Evolutionary conservation across 768 basidiomycete species (phyloP), one percentile per base, ranked within the genome.

Genomic region (Amanita thiersii): DNA sequence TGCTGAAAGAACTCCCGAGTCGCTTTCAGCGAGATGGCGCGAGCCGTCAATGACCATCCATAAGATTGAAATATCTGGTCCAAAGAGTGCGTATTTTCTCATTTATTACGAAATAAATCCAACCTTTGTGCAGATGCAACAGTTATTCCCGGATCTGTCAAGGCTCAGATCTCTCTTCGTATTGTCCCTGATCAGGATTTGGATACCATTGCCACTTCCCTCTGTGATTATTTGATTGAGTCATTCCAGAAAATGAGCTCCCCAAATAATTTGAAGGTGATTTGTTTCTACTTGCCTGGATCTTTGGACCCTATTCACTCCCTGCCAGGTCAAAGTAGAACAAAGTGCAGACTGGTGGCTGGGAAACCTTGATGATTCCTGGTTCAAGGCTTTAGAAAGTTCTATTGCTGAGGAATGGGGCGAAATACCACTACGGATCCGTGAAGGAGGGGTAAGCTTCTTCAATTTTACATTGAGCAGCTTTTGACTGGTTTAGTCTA

Each of bases 261-360:
- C 1, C 75, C 81, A 1, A 94, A 97, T 57, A 59, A 58, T 10
- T 64, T 98, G 17, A 64, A 80, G 50, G 92, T 91, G 44, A 23
- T 14, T 34, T 47, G 15, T 34, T 31, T 35, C 17, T 29, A 24
- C 4, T 12, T 25, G 17, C 9, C 17, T 2, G 4, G 9, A 17
- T 35, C 15, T 7, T 21, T 32, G 10, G 17, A 24, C 15, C 47
- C 12, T 44, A 21, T 32, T 15, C n/a, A 23, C 11, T 14, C 21
- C 14, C 19, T 10, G 19, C 24, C 49, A 92, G 88, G 70, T 93
- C 49, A 70, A 66, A 14, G 77, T 96, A 40, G 78, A 85, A 31
- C 86, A 89, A 45, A 82, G 75, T 2, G 92, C 91, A 0, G 84
- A 92, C 52, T 98, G 93, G 93, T 99, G 94, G 94, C 70, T 99